These are phyloP conservation scores for Phytophthora vignae DNA, from an alignment of 352 stramenopile species.

Conservation along the genomic window DNA sequence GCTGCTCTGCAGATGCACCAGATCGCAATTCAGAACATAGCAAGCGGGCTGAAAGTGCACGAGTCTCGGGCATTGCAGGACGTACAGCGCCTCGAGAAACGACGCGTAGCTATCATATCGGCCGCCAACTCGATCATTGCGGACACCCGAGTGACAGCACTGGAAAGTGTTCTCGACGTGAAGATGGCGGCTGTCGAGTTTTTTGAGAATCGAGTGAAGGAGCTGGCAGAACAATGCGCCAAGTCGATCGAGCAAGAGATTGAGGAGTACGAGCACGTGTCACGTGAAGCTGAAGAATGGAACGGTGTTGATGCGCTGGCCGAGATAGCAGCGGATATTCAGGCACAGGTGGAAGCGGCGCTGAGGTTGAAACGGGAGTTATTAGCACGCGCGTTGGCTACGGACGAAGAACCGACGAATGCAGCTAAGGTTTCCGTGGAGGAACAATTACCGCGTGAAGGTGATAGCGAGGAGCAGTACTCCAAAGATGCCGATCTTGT, in stretches of 20 bases:
- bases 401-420: constrained; percentile 2
- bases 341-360: constrained; percentile 15
- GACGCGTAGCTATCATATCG: constrained; percentile 42
- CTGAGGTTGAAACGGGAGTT: constrained; percentile 19
- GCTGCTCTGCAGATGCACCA: constrained; percentile 17
- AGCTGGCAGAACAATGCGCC: constrained; percentile 44
- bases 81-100: constrained; percentile 57
- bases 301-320: constrained; percentile 3
- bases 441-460: not conserved
- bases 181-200: constrained; percentile 48
- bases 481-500: not conserved
- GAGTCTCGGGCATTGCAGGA: constrained; percentile 53
- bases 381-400: not conserved
- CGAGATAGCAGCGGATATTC: constrained; percentile 3
- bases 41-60: constrained; percentile 36
- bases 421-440: not conserved
- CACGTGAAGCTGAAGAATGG: constrained; percentile 28
- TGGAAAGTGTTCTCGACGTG: constrained; percentile 46
- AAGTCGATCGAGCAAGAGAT: constrained; percentile 47
- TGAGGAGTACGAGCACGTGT: constrained; percentile 40
- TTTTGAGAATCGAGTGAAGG: constrained; percentile 46
- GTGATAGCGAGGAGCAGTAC: constrained; percentile 5
- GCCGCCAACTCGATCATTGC: constrained; percentile 50
- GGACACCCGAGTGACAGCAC: constrained; percentile 46
- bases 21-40: constrained; percentile 26